Evolutionary conservation across 768 basidiomycete genomes (phyloP).

Genomic region (Phlebiopsis gigantea): DNA sequence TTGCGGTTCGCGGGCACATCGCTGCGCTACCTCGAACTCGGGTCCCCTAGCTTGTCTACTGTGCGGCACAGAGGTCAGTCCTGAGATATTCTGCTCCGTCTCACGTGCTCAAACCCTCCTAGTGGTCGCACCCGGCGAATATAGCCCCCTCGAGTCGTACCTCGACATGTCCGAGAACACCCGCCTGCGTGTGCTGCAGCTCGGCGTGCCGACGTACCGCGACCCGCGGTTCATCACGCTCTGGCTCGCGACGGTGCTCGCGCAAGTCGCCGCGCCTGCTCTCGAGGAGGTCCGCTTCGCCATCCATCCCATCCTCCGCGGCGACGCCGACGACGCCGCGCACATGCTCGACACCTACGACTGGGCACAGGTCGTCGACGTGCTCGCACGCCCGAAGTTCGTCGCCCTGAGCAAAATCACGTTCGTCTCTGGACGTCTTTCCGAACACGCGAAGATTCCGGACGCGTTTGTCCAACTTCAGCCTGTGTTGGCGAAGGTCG

Average conservation of each 20-base stretch:
- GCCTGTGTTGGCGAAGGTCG: conserved; percentile 7
- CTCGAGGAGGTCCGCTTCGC: conserved; percentile 12
- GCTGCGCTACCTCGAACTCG: conserved; percentile 10
- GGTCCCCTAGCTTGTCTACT: conserved; percentile 11
- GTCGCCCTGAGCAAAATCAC: not conserved
- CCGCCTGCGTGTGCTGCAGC: not conserved
- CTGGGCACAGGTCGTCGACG: not conserved
- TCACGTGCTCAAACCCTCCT: too few species aligned
- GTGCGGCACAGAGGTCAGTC: not conserved
- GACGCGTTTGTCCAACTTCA: conserved; percentile 5
- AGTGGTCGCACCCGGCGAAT: not conserved
- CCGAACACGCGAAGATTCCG: conserved; percentile 9
- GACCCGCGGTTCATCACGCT: conserved; percentile 8
- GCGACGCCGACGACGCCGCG: conserved; percentile 9
- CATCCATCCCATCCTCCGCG: conserved; percentile 8
- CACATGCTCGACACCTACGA: conserved; percentile 5
- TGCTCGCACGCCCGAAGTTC: not conserved
- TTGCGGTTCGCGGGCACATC: conserved; percentile 2
- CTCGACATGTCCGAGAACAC: conserved; percentile 9
- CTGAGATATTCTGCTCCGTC: not conserved
- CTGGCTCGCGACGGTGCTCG: conserved; percentile 6
- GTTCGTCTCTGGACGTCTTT: conserved; percentile 1
- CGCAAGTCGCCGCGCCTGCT: conserved; percentile 2
- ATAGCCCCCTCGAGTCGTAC: not conserved
- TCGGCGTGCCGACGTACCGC: conserved; percentile 13